Conservation (phyloP, 2,329 filamentous ascomycete species). For the Aspergillus flavus region DNA sequence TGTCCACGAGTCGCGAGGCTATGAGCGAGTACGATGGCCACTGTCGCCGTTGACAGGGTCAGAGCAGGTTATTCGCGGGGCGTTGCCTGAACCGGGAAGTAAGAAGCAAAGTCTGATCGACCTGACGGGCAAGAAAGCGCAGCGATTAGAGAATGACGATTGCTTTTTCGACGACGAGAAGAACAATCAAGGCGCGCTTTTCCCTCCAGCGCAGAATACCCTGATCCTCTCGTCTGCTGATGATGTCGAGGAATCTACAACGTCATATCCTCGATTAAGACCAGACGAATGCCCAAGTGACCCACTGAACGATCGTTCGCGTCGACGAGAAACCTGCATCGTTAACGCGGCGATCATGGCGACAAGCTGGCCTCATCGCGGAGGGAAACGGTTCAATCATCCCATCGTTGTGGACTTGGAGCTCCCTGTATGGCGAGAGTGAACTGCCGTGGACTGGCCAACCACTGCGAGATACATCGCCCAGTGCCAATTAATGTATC, state of each 20-base stretch:
- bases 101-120: constrained; percentile 60
- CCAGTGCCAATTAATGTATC: neutral
- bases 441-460: neutral
- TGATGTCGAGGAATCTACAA: neutral
- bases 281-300: constrained; percentile 4
- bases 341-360: constrained; percentile 79
- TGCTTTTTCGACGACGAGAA: constrained; percentile 13
- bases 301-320: constrained; percentile 11
- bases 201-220: constrained; percentile 12
- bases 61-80: constrained; percentile 22
- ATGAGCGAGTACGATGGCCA: constrained; percentile 54
- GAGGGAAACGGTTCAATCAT: constrained; percentile 70
- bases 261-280: constrained; percentile 6
- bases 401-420: constrained; percentile 83
- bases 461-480: neutral
- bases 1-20: constrained; percentile 60
- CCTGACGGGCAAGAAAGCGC: constrained; percentile 48
- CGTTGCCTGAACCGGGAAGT: constrained; percentile 47
- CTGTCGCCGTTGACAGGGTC: constrained; percentile 4
- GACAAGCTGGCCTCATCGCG: constrained; percentile 63
- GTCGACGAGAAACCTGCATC: constrained; percentile 70
- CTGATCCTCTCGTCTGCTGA: constrained; percentile 7
- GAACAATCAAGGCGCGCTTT: neutral
- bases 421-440: constrained; percentile 47
- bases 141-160: constrained; percentile 36